These are phyloP conservation scores for Nakazawaea pomicola DNA, from an alignment of 805 yeast species.

Conservation along the genomic window DNA sequence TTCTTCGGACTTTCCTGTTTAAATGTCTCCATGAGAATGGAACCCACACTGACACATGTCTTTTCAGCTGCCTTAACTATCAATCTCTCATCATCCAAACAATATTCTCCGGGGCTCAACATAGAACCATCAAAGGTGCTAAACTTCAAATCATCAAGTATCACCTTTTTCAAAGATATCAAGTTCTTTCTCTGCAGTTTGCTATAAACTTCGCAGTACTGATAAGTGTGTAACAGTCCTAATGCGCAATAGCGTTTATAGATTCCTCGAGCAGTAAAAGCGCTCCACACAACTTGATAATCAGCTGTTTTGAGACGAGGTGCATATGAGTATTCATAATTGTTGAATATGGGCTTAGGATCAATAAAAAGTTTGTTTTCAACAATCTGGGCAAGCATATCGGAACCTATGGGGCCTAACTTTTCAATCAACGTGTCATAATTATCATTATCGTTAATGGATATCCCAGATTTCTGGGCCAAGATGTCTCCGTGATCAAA, in stretches of 20 bases:
- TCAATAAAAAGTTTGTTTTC: constrained; percentile 24
- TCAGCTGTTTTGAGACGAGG: constrained; percentile 42
- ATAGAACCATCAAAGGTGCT: constrained; percentile 5
- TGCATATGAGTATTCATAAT: constrained; percentile 47
- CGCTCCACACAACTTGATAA: constrained; percentile 44
- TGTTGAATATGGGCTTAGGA: constrained; percentile 17
- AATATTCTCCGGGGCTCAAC: constrained; percentile 22
- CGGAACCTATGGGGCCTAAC: constrained; percentile 61
- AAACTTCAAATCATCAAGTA: constrained; percentile 35
- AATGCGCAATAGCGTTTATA: constrained; percentile 42
- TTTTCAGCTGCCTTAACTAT: constrained; percentile 42
- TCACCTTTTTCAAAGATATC: constrained; percentile 33
- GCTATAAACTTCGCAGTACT: constrained; percentile 24
- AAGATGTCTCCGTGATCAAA: constrained; percentile 79
- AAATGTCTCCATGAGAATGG: constrained; percentile 52
- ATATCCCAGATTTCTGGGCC: constrained; percentile 44
- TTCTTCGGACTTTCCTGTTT: constrained; percentile 37
- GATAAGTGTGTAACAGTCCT: constrained; percentile 51
- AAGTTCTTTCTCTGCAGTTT: constrained; percentile 17
- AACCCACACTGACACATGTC: constrained; percentile 25
- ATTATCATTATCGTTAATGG: constrained; percentile 39
- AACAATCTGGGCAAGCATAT: constrained; percentile 44
- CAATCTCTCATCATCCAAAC: constrained; percentile 23
- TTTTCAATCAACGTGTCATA: constrained; percentile 38
- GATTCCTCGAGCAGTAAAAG: constrained; percentile 31